These are phyloP conservation scores for Apiotrichum gracile DNA, from an alignment of 1,284 basidiomycete genomes.

Conservation along the genomic window DNA sequence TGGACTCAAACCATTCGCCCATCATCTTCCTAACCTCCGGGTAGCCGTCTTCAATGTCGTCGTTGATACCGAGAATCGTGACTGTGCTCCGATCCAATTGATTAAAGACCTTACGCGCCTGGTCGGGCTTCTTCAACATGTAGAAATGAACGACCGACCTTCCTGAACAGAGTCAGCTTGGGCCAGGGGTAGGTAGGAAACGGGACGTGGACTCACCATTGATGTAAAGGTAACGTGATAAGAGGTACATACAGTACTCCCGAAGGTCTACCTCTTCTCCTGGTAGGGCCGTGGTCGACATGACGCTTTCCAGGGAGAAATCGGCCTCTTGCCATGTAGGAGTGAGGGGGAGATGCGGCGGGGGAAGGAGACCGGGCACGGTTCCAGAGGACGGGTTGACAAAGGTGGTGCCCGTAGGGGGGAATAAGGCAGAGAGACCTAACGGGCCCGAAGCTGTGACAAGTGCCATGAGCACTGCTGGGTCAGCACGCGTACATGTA, in stretches of 20 bases:
- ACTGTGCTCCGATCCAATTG: constrained; percentile 19
- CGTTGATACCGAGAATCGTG: constrained; percentile 40
- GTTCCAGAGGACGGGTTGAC: constrained; percentile 4
- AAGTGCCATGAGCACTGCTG: constrained; percentile 50
- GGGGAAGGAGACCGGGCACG: constrained; percentile 21
- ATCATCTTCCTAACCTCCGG: constrained; percentile 27
- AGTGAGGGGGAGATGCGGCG: constrained; percentile 50
- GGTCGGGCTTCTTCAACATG: constrained; percentile 31
- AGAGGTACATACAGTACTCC: constrained; percentile 47
- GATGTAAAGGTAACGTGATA: constrained; percentile 50
- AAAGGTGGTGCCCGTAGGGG: constrained; percentile 28
- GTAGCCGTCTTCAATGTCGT: constrained; percentile 39
- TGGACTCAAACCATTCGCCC: constrained; percentile 34
- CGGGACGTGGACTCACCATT: no score
- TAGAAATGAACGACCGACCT: constrained; percentile 37
- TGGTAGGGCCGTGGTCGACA: constrained; percentile 31
- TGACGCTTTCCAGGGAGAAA: constrained; percentile 48
- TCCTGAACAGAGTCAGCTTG: constrained; percentile 8
- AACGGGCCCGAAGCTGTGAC: constrained; percentile 49
- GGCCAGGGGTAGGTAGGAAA: no score
- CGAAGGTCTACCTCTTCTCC: constrained; percentile 44
- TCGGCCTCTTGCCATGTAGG: constrained; percentile 47
- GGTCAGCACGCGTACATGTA: neutral
- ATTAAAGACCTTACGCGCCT: constrained; percentile 25
- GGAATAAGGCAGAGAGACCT: constrained; percentile 52